Evolutionary conservation across 345 rosid genomes (phyloP).

Genomic region (Camelina sativa): DNA sequence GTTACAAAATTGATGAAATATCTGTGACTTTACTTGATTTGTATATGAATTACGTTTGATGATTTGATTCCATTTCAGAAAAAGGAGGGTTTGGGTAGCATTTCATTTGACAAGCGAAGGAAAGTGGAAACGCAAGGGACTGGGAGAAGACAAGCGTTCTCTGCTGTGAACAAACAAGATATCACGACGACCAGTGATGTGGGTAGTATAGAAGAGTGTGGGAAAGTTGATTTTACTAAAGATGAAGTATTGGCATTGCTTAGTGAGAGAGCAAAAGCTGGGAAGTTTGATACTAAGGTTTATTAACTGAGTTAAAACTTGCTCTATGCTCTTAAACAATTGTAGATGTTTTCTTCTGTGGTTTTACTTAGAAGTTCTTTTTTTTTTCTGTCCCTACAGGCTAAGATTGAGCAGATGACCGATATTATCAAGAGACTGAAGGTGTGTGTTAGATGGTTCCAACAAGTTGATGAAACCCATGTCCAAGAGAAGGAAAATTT

Average conservation of each 20-base stretch:
- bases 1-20: background rate
- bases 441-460: slow-evolving; percentile 81
- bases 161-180: slow-evolving; percentile 58
- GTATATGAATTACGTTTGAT: too few species aligned
- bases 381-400: slow-evolving; percentile 47
- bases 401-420: slow-evolving; percentile 56
- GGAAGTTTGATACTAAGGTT: slow-evolving; percentile 83
- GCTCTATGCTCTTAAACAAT: background rate
- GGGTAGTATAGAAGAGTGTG: slow-evolving; percentile 51
- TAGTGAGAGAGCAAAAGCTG: slow-evolving; percentile 70
- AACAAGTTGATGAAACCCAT: slow-evolving; percentile 64
- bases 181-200: slow-evolving; percentile 43
- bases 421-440: slow-evolving; percentile 71
- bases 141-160: slow-evolving; percentile 60
- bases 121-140: slow-evolving; percentile 49
- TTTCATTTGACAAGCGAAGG: slow-evolving; percentile 71
- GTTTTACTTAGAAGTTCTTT: background rate
- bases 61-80: slow-evolving; percentile 44
- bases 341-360: slow-evolving; percentile 2
- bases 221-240: slow-evolving; percentile 58
- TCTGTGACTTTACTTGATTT: background rate
- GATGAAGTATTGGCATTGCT: slow-evolving; percentile 77
- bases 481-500: slow-evolving; percentile 62
- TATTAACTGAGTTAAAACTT: background rate
- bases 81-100: slow-evolving; percentile 53